Percentiles rank a stretch among this genome's conserved stretches.
phyloP scores from a whole-genome alignment of 1,139 yeast species.

The Sugiyamaella paludigena region DNA sequence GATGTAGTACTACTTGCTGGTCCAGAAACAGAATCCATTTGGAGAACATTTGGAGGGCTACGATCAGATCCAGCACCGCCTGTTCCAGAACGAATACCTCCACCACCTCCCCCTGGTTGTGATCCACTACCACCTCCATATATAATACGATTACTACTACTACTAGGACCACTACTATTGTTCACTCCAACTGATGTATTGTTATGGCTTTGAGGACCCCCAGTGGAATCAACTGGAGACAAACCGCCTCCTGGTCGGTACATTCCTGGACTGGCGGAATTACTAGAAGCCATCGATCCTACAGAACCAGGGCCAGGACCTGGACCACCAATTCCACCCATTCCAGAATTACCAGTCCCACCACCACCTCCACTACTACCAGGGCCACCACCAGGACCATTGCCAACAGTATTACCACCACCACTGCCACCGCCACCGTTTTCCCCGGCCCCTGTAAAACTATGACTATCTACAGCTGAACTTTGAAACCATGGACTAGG shows the following conservation, averaged over 20 bases:
- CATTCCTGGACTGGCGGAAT: background rate
- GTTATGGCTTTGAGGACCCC: constrained; percentile 1
- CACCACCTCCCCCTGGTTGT: background rate
- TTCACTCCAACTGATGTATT: too few relatives aligned
- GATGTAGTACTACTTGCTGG: constrained; percentile 10
- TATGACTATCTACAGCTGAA: constrained; percentile 10
- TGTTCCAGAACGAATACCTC: constrained; percentile 3
- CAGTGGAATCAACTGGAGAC: constrained; percentile 8
- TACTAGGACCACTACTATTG: constrained; percentile 4
- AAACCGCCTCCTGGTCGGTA: background rate
- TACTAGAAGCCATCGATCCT: too few relatives aligned
- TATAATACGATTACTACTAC: background rate
- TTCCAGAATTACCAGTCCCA: background rate
- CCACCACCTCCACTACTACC: background rate
- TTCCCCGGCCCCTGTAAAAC: constrained; percentile 3
- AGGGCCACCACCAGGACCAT: background rate
- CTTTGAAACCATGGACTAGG: constrained; percentile 16
- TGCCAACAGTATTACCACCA: background rate
- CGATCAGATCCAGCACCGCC: background rate
- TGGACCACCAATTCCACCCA: background rate
- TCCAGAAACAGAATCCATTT: constrained; percentile 7
- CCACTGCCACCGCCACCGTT: constrained; percentile 2
- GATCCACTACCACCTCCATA: too few relatives aligned
- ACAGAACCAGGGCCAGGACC: too few relatives aligned
- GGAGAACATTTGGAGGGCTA: constrained; percentile 6